Evolutionary conservation across 441 rosid genomes (phyloP).

Genomic region (Breynia disticha): DNA sequence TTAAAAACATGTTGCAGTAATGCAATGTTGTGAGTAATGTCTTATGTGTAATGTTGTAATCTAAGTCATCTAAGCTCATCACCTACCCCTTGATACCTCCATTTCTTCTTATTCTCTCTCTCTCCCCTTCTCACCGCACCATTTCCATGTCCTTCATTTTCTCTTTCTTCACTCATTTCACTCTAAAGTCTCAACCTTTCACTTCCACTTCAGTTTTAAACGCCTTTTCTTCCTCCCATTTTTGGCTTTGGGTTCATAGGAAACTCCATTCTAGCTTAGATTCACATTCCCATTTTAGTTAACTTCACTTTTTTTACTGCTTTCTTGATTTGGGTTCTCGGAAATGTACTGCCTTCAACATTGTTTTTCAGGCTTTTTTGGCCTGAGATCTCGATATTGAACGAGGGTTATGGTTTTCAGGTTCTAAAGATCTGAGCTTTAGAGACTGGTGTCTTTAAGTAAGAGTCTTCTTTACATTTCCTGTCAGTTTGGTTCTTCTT

Average conservation of each 20-base stretch:
- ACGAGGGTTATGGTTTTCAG: constrained; percentile 17
- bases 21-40: constrained; percentile 7
- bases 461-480: constrained; percentile 8
- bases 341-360: constrained; percentile 7
- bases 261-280: constrained; percentile 64
- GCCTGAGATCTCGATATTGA: constrained; percentile 40
- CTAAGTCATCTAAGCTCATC: constrained; percentile 28
- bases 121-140: too few relatives aligned
- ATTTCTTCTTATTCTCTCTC: constrained; percentile 21
- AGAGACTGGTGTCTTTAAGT: constrained; percentile 18
- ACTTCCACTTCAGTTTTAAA: not conserved
- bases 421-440: constrained; percentile 43
- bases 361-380: constrained; percentile 12
- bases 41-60: constrained; percentile 6
- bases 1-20: constrained; percentile 8
- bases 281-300: constrained; percentile 26
- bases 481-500: constrained; percentile 4
- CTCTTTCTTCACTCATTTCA: constrained; percentile 5
- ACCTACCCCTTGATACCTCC: constrained; percentile 63
- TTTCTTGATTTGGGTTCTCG: constrained; percentile 21
- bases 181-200: constrained; percentile 1
- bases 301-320: constrained; percentile 14
- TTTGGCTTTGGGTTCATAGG: constrained; percentile 31
- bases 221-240: constrained; percentile 20
- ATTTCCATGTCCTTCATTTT: constrained; percentile 18